Evolutionary conservation across 192 early-diverging fungal genomes (phyloP).

Genomic region (Paraglomus occultum): DNA sequence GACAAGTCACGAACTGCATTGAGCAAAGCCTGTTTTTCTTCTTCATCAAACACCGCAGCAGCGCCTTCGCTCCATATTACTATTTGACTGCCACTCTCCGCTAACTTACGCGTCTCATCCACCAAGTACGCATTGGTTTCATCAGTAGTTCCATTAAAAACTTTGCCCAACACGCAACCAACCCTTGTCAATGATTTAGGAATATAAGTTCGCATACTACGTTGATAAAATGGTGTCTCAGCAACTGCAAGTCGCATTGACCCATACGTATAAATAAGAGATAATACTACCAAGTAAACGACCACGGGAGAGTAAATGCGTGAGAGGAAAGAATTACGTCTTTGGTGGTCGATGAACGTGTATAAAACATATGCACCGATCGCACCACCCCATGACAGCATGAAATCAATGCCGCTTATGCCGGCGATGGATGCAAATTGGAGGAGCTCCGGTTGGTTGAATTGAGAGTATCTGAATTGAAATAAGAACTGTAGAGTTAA

Average conservation of each 20-base stretch:
- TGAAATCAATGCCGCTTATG: conserved; percentile 17
- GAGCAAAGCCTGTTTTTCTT: not conserved
- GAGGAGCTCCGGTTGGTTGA: not conserved
- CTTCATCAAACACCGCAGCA: not conserved
- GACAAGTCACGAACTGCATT: conserved; percentile 33
- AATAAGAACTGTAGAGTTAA: not conserved
- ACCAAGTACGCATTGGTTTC: not conserved
- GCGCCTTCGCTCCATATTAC: conserved; percentile 37
- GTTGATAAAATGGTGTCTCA: conserved; percentile 16
- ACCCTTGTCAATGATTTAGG: not conserved
- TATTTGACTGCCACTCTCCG: conserved; percentile 33
- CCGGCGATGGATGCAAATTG: conserved; percentile 21
- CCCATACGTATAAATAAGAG: conserved; percentile 13
- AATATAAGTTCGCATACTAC: not conserved
- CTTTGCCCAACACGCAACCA: not conserved
- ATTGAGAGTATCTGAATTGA: not conserved
- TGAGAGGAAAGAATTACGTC: not conserved
- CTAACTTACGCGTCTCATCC: conserved; percentile 32
- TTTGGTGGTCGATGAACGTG: not conserved
- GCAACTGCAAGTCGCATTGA: not conserved
- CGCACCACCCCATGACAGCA: conserved; percentile 9
- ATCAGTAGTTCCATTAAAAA: not conserved
- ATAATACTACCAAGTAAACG: not conserved
- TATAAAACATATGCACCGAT: not conserved
- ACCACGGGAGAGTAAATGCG: not conserved